These are phyloP conservation scores for Stropharia rugosoannulata DNA, from an alignment of 768 basidiomycete genomes.

Conservation along the genomic window DNA sequence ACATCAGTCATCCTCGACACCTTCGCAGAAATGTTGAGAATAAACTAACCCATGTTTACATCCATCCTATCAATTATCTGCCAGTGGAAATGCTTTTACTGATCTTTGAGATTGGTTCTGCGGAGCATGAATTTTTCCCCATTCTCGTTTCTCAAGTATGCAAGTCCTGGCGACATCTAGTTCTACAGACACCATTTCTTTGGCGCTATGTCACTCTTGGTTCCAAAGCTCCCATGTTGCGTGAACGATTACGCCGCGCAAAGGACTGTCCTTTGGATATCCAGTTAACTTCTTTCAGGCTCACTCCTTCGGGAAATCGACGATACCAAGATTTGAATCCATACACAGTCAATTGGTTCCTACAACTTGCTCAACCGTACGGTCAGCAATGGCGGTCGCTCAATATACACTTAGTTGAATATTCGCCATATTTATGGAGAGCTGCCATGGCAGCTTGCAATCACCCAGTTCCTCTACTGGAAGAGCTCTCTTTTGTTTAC, in stretches of 20 bases:
- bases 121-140: constrained; percentile 57
- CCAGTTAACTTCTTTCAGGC: constrained; percentile 38
- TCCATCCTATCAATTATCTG: constrained; percentile 55
- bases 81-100: constrained; percentile 65
- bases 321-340: constrained; percentile 36
- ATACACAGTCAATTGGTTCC: constrained; percentile 55
- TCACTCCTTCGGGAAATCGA: constrained; percentile 21
- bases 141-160: constrained; percentile 70
- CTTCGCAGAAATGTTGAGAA: constrained; percentile 28
- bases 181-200: constrained; percentile 57
- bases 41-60: constrained; percentile 9
- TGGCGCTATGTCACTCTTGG: constrained; percentile 63
- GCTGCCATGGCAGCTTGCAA: constrained; percentile 59
- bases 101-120: constrained; percentile 60
- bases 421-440: constrained; percentile 68
- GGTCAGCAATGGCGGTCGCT: constrained; percentile 63
- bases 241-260: constrained; percentile 58
- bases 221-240: constrained; percentile 57
- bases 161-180: constrained; percentile 58
- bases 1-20: constrained; percentile 36
- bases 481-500: constrained; percentile 57
- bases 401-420: constrained; percentile 51
- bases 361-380: constrained; percentile 54
- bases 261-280: constrained; percentile 63
- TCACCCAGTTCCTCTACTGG: constrained; percentile 37